Percentiles rank a stretch among this genome's conserved stretches.
phyloP scores from a whole-genome alignment of 1,284 basidiomycete genomes.

The Caloboletus firmus region DNA sequence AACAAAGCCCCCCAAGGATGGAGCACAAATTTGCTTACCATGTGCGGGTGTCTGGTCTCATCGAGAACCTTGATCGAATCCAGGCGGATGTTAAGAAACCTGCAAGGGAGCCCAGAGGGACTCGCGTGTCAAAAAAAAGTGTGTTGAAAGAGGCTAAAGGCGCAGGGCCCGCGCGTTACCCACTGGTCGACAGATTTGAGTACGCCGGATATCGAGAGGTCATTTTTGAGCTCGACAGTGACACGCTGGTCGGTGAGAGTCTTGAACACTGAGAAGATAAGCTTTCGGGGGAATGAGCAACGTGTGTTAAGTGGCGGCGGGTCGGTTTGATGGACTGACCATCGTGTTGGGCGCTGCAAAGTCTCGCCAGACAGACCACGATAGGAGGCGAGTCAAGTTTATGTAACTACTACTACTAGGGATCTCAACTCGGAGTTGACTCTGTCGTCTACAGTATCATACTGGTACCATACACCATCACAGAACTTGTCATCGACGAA shows the following conservation, averaged over 20 bases:
- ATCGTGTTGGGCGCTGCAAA: conserved; percentile 14
- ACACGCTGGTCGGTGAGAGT: conserved; percentile 97
- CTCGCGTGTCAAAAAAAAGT: neutral
- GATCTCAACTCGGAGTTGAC: conserved; percentile 28
- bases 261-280: conserved; percentile 99
- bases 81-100: conserved; percentile 96
- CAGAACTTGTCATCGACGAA: neutral
- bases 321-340: conserved; percentile 20
- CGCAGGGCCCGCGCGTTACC: conserved; percentile 28
- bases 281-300: conserved; percentile 45
- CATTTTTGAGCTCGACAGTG: conserved; percentile 99
- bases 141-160: neutral
- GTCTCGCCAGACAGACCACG: neutral
- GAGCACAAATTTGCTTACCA: conserved; percentile 55
- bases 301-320: neutral
- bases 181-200: conserved; percentile 98
- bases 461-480: neutral
- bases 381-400: neutral
- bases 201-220: conserved; percentile 94
- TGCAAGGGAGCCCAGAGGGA: conserved; percentile 32
- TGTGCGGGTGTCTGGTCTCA: conserved; percentile 93
- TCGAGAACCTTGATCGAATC: conserved; percentile 94
- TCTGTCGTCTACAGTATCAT: neutral
- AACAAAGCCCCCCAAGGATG: neutral
- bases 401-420: conserved; percentile 1